Conservation (phyloP, 106 monocot species). For the Platanthera zijinensis region DNA sequence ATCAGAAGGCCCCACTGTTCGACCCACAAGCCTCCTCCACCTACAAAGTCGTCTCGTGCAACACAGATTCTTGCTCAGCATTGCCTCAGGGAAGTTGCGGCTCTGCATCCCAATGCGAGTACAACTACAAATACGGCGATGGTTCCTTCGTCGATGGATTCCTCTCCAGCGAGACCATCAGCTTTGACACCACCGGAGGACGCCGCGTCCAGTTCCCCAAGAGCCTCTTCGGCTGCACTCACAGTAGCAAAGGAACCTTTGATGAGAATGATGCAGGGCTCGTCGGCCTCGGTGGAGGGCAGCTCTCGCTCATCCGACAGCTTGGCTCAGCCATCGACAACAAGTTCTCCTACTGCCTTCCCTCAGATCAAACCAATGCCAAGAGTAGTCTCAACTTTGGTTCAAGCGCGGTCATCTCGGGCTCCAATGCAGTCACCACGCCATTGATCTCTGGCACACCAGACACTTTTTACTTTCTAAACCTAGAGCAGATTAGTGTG, state of each 20-base stretch:
- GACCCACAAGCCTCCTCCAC: constrained; percentile 18
- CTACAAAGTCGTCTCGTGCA: constrained; percentile 8
- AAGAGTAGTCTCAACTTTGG: constrained; percentile 12
- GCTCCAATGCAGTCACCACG: constrained; percentile 9
- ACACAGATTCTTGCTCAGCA: background rate
- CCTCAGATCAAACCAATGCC: background rate
- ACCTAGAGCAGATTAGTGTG: constrained; percentile 19
- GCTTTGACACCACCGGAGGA: background rate
- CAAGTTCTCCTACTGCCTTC: constrained; percentile 31
- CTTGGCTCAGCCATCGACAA: constrained; percentile 4
- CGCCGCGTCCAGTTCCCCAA: constrained; percentile 2
- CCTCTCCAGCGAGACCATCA: constrained; percentile 17
- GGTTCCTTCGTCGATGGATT: constrained; percentile 9
- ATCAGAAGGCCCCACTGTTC: constrained; percentile 17
- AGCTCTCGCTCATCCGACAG: constrained; percentile 25
- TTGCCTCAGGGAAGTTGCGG: background rate
- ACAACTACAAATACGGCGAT: constrained; percentile 19
- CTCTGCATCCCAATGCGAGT: background rate
- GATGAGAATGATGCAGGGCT: constrained; percentile 2
- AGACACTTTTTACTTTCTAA: constrained; percentile 20
- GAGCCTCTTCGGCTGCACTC: constrained; percentile 26
- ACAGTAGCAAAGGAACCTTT: constrained; percentile 13
- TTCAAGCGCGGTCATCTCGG: background rate
- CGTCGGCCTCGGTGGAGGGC: constrained; percentile 26
- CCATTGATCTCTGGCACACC: background rate